phyloP scores from a whole-genome alignment of 495 filamentous ascomycete species.

The Penicillium psychrofluorescens region DNA sequence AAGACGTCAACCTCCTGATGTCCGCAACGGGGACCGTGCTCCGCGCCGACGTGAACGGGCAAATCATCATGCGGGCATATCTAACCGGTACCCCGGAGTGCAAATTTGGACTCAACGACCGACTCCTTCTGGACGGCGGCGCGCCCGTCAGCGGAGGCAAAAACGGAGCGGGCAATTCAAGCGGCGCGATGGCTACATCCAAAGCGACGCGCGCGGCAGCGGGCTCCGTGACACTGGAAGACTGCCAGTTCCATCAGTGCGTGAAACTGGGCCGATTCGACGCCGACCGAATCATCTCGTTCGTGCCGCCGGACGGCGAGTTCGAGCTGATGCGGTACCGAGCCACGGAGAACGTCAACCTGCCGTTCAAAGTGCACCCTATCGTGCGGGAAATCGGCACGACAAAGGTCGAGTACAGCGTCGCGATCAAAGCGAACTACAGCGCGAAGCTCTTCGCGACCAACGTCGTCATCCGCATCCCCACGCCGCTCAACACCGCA shows the following conservation, averaged over 20 bases:
- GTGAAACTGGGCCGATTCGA: slow-evolving; percentile 97
- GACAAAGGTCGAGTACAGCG: slow-evolving; percentile 97
- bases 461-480: slow-evolving; percentile 92
- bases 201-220: slow-evolving; percentile 94
- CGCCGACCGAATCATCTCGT: slow-evolving; percentile 94
- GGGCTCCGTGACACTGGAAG: slow-evolving; percentile 91
- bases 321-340: slow-evolving; percentile 99
- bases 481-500: slow-evolving; percentile 94
- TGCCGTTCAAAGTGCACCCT: slow-evolving; percentile 97
- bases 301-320: slow-evolving; percentile 95
- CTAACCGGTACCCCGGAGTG: slow-evolving; percentile 95
- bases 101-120: slow-evolving; percentile 98
- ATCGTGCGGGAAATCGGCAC: slow-evolving; percentile 97
- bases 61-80: slow-evolving; percentile 98
- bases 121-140: slow-evolving; percentile 78
- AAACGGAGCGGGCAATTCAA: slow-evolving; percentile 51
- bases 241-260: slow-evolving; percentile 99
- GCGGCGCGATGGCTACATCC: slow-evolving; percentile 30
- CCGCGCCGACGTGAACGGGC: slow-evolving; percentile 92
- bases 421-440: slow-evolving; percentile 95
- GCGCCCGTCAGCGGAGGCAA: slow-evolving; percentile 38
- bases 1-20: slow-evolving; percentile 98
- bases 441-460: slow-evolving; percentile 94
- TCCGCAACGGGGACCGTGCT: slow-evolving; percentile 91
- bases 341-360: slow-evolving; percentile 98